Evolutionary conservation across 768 basidiomycete species (phyloP).

Genomic region (Amanita pallidorosea): DNA sequence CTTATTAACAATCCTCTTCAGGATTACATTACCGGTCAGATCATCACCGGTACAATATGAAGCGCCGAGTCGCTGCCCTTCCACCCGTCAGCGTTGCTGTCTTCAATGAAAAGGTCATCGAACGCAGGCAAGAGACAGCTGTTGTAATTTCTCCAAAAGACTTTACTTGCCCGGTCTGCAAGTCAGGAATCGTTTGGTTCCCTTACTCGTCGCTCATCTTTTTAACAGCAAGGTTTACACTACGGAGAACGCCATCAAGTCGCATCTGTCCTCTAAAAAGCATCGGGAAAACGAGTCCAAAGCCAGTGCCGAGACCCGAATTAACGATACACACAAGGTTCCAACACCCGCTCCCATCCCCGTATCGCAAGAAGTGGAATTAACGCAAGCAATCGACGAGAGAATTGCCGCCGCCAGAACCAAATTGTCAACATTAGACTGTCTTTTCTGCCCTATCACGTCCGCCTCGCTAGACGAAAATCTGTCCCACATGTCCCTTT

Average conservation of each 20-base stretch:
- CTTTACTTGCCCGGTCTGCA: conserved; percentile 70
- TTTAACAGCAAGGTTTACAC: conserved; percentile 78
- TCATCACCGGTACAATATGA: conserved; percentile 97
- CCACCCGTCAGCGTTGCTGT: conserved; percentile 68
- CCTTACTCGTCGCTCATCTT: background rate
- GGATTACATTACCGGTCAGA: conserved; percentile 89
- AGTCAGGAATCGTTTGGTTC: conserved; percentile 37
- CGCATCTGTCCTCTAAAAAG: conserved; percentile 82
- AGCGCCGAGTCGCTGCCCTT: conserved; percentile 84
- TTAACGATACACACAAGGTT: background rate
- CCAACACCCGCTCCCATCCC: background rate
- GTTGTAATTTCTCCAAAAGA: conserved; percentile 49
- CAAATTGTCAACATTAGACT: conserved; percentile 51
- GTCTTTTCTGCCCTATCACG: conserved; percentile 74
- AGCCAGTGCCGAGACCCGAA: background rate
- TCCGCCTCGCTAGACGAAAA: conserved; percentile 48
- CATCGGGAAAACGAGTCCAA: conserved; percentile 73
- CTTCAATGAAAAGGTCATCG: conserved; percentile 85
- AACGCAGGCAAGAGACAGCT: conserved; percentile 68
- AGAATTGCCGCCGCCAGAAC: conserved; percentile 65
- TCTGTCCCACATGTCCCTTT: conserved; percentile 76
- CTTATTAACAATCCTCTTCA: conserved; percentile 15
- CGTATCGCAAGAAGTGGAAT: conserved; percentile 24
- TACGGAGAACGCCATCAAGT: conserved; percentile 79
- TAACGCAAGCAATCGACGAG: conserved; percentile 53